These are phyloP conservation scores for Ustilago bromivora DNA, from an alignment of 1,284 basidiomycete genomes.

Conservation along the genomic window DNA sequence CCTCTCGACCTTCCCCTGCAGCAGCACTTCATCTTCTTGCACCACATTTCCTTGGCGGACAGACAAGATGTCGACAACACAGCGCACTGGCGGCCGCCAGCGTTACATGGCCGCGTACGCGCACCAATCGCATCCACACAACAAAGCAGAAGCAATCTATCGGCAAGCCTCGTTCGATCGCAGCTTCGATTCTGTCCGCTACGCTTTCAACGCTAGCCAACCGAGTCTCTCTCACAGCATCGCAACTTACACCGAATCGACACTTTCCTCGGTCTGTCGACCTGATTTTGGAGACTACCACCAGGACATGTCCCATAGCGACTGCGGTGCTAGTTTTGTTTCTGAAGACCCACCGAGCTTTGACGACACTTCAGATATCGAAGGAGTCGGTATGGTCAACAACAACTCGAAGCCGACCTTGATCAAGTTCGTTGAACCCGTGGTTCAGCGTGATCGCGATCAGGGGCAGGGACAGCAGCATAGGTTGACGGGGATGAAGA, in stretches of 20 bases:
- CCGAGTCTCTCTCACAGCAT: conserved; percentile 49
- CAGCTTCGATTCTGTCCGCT: conserved; percentile 38
- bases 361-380: conserved; percentile 45
- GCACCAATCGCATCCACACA: conserved; percentile 2
- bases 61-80: conserved; percentile 20
- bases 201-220: conserved; percentile 39
- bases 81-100: conserved; percentile 16
- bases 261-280: conserved; percentile 34
- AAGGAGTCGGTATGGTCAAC: conserved; percentile 10
- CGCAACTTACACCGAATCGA: conserved; percentile 41
- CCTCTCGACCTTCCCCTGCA: not conserved
- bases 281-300: conserved; percentile 35
- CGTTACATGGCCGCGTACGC: conserved; percentile 8
- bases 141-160: conserved; percentile 18
- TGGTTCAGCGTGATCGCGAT: conserved; percentile 28
- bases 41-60: too few relatives aligned
- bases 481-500: conserved; percentile 47
- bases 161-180: conserved; percentile 26
- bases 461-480: conserved; percentile 6
- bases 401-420: conserved; percentile 26
- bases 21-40: not conserved
- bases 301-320: conserved; percentile 24
- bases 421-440: conserved; percentile 50
- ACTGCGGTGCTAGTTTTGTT: conserved; percentile 33
- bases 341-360: conserved; percentile 27